Evolutionary conservation across 176 grass and related monocot species (phyloP), one percentile per base, ranked within the genome.

Genomic region (Carex cristatella): DNA sequence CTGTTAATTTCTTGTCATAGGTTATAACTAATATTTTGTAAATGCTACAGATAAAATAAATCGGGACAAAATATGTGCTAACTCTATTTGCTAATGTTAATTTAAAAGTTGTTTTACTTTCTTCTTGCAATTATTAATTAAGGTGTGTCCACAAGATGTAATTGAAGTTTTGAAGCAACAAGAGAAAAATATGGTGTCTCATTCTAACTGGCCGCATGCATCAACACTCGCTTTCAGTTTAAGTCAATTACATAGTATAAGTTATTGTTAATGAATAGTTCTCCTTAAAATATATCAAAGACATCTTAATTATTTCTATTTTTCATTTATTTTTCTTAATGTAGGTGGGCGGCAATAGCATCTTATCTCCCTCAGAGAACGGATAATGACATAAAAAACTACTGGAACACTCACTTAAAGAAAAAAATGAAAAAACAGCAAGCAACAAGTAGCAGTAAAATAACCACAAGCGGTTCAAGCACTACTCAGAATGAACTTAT

Each of bases 381-480:
- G n/a, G 84, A 86, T 79, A 86, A 86, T 46, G 84, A 86, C 33
- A 86, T 86, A 62, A 86, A 86, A 71, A 86, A 86, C 57, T 86
- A 63, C 69, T 86, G 84, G 84, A 86, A 86, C 55, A 86, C 84
- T 57, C 84, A 86, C 70, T 69, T 86, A 19, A 86, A 86, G 84
- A 86, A 86, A 79, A 86, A 86, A 69, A 49, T 86, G 31, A 86
- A 76, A 19, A 86, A 86, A 9, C 57, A 79, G 16, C 53, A 79
- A 59, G 4, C 67, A 40, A 49, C 84, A 64, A 56, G 11, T 58
- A 85, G 54, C 10, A 48, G 83, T 14, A 85, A 85, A 73, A 62
- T 72, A 85, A 85, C 56, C 1, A 73, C 15, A 12, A 73, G 57
- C 42, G 70, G 61, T 55, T 83, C 61, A 16, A 83, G 61, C 40